Base-by-base conservation (phyloP, 2,329 filamentous ascomycete genomes). In the Ophiocordyceps polyrhachis-furcata region DNA sequence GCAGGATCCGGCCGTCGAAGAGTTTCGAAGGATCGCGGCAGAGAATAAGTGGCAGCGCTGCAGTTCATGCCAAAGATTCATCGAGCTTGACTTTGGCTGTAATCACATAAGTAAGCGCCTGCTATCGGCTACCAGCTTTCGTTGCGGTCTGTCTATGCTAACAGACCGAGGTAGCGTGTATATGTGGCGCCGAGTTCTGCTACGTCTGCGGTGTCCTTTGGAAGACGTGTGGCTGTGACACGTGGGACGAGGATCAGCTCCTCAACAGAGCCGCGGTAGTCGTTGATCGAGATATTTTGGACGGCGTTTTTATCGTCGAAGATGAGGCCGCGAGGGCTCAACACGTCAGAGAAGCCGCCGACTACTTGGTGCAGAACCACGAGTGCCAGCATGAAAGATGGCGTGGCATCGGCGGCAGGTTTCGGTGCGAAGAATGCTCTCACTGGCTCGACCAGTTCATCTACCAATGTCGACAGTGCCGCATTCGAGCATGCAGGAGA, bases 81-180 rank as follows among this genome's bases (percentile, higher is more conserved):
- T 78, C 0, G 70, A 74, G 53, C 55, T 71, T 0, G 35, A 49
- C 0, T 12, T 32, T 0, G 74, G 74, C 1, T 77, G 74, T 47
- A 62, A 69, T 43, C 71, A 77, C 43, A 76, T 78, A 4, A 69
- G 73, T 76, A 50, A 51, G n/a, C n/a, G n/a, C n/a, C n/a, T n/a
- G n/a, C n/a, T n/a, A n/a, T n/a, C n/a, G n/a, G n/a, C n/a, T n/a
- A n/a, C n/a, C n/a, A n/a, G n/a, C n/a, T n/a, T n/a, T n/a, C n/a
- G n/a, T n/a, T n/a, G n/a, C n/a, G n/a, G n/a, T n/a, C n/a, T n/a
- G n/a, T n/a, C n/a, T n/a, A n/a, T n/a, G 13, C 29, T 46, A 11
- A 28, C 9, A 11, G 2, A 44, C 15, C 13, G 23, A 12, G 25
- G 13, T 20, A 62, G 72, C 64, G 0, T 74, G 70, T 41, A 52